Evolutionary conservation across 192 early-diverging fungal species (phyloP).

Genomic region (Obelidium mucronatum): DNA sequence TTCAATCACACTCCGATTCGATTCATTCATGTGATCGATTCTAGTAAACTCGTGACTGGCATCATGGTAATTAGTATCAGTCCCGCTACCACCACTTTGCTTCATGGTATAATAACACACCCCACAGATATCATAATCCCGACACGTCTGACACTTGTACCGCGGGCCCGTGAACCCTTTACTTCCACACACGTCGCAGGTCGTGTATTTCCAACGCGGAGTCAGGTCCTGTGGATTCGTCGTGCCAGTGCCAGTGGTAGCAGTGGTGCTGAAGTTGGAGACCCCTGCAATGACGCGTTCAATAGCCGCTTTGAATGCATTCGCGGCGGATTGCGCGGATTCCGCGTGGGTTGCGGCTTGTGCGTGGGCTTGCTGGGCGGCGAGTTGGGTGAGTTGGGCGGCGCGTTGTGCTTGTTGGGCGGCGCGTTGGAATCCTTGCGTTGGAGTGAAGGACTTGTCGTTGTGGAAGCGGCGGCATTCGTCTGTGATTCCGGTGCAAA

Average conservation of each 20-base stretch:
- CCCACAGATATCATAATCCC: slow-evolving; percentile 38
- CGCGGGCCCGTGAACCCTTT: slow-evolving; percentile 26
- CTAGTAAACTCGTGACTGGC: background rate
- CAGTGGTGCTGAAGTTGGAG: slow-evolving; percentile 16
- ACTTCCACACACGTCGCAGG: slow-evolving; percentile 34
- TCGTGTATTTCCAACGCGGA: slow-evolving; percentile 24
- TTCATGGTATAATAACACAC: background rate
- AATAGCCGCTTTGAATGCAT: background rate
- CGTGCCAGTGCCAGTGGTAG: no score
- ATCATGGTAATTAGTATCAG: background rate
- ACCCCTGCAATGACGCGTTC: background rate
- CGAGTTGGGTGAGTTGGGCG: background rate
- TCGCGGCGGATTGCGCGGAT: background rate
- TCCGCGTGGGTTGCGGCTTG: background rate
- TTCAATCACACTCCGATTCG: background rate
- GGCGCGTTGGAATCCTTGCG: background rate
- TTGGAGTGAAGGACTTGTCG: background rate
- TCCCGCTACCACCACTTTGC: background rate
- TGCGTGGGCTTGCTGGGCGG: background rate
- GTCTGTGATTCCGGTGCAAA: slow-evolving; percentile 18
- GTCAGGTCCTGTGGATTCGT: background rate
- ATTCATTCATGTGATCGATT: background rate
- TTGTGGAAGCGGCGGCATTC: slow-evolving; percentile 16
- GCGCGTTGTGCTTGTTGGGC: background rate
- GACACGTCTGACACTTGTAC: slow-evolving; percentile 38